Percentiles rank a stretch among this genome's conserved stretches.
Evolutionary conservation across 225 moss, liverwort and hornwort species (phyloP).

Genomic region (Sphagnum contortum): DNA sequence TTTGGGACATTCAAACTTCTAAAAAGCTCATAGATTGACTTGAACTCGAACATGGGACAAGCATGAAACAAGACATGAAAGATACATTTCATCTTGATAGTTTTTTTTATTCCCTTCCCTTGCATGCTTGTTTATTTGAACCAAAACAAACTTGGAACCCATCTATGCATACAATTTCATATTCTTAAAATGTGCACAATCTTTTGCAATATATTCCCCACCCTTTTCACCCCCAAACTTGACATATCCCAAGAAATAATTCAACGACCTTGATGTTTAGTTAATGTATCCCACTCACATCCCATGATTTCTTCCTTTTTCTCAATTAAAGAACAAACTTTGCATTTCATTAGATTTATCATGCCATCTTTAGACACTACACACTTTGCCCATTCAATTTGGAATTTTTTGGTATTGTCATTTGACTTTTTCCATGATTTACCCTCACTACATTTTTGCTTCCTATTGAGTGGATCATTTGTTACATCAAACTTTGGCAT

Average conservation of each 20-base stretch:
- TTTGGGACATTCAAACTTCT: not conserved
- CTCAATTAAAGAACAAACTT: not conserved
- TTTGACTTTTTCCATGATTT: no score
- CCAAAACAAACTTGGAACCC: not conserved
- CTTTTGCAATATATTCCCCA: not conserved
- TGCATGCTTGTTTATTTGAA: not conserved
- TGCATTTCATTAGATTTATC: not conserved
- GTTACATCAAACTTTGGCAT: no score
- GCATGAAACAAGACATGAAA: not conserved
- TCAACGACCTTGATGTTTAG: not conserved
- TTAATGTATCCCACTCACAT: not conserved
- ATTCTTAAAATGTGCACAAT: not conserved
- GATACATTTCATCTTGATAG: not conserved
- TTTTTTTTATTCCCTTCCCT: not conserved
- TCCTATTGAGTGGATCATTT: no score
- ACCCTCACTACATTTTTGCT: no score
- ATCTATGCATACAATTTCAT: not conserved
- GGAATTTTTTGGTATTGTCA: no score
- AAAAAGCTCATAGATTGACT: not conserved
- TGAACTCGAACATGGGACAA: not conserved
- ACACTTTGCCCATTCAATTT: not conserved
- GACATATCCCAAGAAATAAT: not conserved
- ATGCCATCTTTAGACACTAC: not conserved
- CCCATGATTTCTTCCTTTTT: not conserved
- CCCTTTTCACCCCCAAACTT: not conserved